Conservation (phyloP, 2,329 filamentous ascomycete genomes). For the Clonostachys rhizophaga region DNA sequence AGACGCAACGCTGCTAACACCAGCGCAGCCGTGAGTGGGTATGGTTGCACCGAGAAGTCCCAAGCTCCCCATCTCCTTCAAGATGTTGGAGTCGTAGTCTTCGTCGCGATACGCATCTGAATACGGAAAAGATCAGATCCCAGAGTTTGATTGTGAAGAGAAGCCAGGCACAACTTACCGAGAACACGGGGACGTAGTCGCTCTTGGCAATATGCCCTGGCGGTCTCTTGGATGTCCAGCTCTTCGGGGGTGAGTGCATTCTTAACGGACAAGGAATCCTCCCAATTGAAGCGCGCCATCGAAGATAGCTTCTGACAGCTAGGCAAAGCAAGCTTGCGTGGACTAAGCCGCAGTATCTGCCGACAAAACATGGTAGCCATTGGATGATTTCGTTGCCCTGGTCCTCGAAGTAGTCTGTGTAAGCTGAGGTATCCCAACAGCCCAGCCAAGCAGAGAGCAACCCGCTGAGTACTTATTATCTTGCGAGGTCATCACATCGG, state of each 20-base stretch:
- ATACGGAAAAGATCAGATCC: neutral
- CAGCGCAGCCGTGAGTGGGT: constrained; percentile 57
- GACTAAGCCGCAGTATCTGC: no score
- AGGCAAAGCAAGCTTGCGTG: no score
- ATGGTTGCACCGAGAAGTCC: constrained; percentile 88
- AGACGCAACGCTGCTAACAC: constrained; percentile 58
- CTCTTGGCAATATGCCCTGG: constrained; percentile 69
- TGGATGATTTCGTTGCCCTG: no score
- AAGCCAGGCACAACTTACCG: no score
- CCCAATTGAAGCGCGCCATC: constrained; percentile 4
- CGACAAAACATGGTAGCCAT: no score
- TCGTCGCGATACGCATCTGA: constrained; percentile 52
- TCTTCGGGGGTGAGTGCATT: constrained; percentile 59
- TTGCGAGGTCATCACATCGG: no score
- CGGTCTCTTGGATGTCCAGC: constrained; percentile 64
- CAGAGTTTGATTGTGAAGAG: neutral
- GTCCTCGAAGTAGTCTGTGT: no score
- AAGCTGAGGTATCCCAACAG: no score
- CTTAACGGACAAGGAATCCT: constrained; percentile 19
- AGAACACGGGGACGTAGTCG: constrained; percentile 25
- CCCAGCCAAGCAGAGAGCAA: no score
- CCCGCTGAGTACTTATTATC: no score
- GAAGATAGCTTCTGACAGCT: no score
- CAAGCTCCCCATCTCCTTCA: constrained; percentile 90
- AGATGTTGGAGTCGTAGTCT: constrained; percentile 77